Conservation (phyloP, 129 eudicot species). For the Pittosporum tobira region DNA sequence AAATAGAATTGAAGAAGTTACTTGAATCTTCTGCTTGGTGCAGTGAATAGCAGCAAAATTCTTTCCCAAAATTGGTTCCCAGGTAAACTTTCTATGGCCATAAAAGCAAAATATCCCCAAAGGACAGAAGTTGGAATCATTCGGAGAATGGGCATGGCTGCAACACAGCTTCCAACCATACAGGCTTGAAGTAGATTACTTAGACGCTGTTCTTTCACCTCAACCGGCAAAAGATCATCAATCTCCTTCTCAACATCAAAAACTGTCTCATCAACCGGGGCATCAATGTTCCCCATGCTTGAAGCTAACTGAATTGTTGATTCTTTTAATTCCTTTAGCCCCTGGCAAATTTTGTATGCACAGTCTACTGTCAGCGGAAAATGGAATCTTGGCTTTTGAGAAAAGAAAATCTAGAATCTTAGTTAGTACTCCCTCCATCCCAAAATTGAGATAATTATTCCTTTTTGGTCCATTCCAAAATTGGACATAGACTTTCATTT, state of each 20-base stretch:
- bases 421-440: too few relatives aligned
- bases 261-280: conserved; percentile 81
- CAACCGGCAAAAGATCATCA: conserved; percentile 82
- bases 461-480: too few relatives aligned
- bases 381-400: too few relatives aligned
- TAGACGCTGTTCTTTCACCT: conserved; percentile 93
- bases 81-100: conserved; percentile 97
- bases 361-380: not conserved
- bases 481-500: too few relatives aligned
- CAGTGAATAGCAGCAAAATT: conserved; percentile 74
- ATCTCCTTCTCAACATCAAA: conserved; percentile 95
- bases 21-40: conserved; percentile 97
- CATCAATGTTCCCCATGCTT: conserved; percentile 76
- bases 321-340: conserved; percentile 80
- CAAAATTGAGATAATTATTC: too few relatives aligned
- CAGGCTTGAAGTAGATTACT: conserved; percentile 75
- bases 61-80: conserved; percentile 99
- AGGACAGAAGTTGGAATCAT: conserved; percentile 94
- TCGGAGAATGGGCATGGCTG: conserved; percentile 86
- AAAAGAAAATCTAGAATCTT: too few relatives aligned
- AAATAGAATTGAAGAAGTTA: conserved; percentile 8
- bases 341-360: conserved; percentile 25
- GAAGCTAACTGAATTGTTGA: conserved; percentile 74
- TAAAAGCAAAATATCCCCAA: conserved; percentile 98
- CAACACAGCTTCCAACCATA: conserved; percentile 96